These are phyloP conservation scores for Irpex sp. DNA, from an alignment of 1,284 basidiomycete genomes.

Conservation along the genomic window DNA sequence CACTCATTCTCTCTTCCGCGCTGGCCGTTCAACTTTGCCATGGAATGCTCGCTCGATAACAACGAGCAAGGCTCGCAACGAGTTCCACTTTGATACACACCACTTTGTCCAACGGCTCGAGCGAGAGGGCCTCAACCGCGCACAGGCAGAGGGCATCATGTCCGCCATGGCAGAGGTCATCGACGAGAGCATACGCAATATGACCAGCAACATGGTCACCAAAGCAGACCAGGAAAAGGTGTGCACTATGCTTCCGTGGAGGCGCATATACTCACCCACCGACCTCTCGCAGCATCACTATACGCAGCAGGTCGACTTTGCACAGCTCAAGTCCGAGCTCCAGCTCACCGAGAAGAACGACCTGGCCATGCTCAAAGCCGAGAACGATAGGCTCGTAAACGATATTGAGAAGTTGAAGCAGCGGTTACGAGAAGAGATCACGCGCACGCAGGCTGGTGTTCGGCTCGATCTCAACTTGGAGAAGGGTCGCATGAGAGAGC, in stretches of 20 bases:
- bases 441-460: slow-evolving; percentile 91
- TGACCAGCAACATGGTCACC: slow-evolving; percentile 92
- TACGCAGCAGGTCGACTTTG: slow-evolving; percentile 97
- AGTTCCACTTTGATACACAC: slow-evolving; percentile 92
- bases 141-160: slow-evolving; percentile 95
- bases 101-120: slow-evolving; percentile 89
- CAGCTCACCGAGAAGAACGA: slow-evolving; percentile 98
- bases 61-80: slow-evolving; percentile 7
- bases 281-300: slow-evolving; percentile 72
- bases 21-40: background rate
- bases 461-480: slow-evolving; percentile 94
- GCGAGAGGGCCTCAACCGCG: slow-evolving; percentile 80
- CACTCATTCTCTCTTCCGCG: no score
- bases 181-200: slow-evolving; percentile 90
- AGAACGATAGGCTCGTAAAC: slow-evolving; percentile 87
- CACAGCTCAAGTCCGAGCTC: slow-evolving; percentile 93
- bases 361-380: slow-evolving; percentile 91
- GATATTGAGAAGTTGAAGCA: slow-evolving; percentile 98
- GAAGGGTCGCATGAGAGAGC: slow-evolving; percentile 94
- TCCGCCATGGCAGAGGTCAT: slow-evolving; percentile 92
- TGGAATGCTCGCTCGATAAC: background rate
- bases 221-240: slow-evolving; percentile 95
- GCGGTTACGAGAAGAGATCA: slow-evolving; percentile 88
- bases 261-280: background rate
- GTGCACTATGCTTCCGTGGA: slow-evolving; percentile 3